Base-by-base conservation (phyloP, 139 green algal species). In the Chlamydomonas sp. region DNA sequence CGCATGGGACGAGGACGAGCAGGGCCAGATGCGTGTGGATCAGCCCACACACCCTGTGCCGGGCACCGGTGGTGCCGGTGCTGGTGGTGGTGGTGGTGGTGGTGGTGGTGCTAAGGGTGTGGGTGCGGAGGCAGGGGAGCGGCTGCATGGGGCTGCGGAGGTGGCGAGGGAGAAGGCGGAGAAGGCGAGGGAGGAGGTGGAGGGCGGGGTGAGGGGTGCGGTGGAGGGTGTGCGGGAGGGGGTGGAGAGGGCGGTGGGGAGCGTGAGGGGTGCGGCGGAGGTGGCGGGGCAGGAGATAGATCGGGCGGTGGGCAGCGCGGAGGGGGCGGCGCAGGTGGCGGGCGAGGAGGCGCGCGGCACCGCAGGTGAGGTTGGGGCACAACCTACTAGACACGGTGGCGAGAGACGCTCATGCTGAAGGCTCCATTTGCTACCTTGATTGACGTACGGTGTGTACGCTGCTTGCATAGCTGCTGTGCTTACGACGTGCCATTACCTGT, bases 241-340 rank as follows among this genome's bases (percentile, higher is more conserved):
- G 16, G 60, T 17, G 59, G 60, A 14, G 9, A 4, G 5, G 77
- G 16, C 49, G 59, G 77, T 49, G 77, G 15, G 59, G 9, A 2
- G 60, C 16, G 59, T 58, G 77, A 9, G 5, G 31, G 74, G 49
- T 57, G 74, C 74, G 60, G 77, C 60, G 77, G 17, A 66, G 77
- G 69, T 20, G 69, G 69, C 15, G 69, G 14, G 18, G 69, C 10
- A 76, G 69, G 16, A 10, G 69, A 18, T 20, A 61, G 62, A 20
- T 9, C 31, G 4, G 31, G 74, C 31, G 5, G 49, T 7, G 31
- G 74, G 62, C 62, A 15, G 2, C 18, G 61, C 16, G 2, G 49
- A 31, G 18, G 80, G 80, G 5, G 80, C 68, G 66, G 81, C 81
- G 60, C 69, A 80, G 82, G 71, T 57, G 60, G 82, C 82, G 82